These are phyloP conservation scores for Podospora sp. DNA, from an alignment of 495 filamentous ascomycete genomes.

Conservation along the genomic window DNA sequence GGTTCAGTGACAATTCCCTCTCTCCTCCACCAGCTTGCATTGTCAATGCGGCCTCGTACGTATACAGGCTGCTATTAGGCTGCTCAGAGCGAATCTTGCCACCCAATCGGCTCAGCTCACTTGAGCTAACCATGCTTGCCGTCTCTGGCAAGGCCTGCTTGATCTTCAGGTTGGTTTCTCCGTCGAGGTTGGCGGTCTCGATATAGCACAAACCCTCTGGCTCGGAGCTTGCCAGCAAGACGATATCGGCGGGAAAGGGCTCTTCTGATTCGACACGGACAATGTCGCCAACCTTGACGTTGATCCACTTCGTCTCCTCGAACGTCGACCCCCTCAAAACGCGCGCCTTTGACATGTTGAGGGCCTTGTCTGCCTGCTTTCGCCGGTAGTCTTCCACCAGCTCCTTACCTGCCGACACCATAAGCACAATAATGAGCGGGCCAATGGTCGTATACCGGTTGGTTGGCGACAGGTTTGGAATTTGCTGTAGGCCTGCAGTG, in stretches of 20 bases:
- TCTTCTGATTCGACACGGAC: conserved; percentile 94
- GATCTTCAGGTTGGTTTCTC: conserved; percentile 98
- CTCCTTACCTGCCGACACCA: conserved; percentile 95
- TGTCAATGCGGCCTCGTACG: conserved; percentile 95
- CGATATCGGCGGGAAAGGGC: conserved; percentile 93
- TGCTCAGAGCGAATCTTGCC: conserved; percentile 92
- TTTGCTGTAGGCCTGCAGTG: conserved; percentile 92
- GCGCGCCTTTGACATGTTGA: conserved; percentile 86
- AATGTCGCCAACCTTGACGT: conserved; percentile 91
- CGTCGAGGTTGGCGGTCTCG: conserved; percentile 97
- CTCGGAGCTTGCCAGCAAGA: conserved; percentile 90
- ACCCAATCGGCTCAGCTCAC: conserved; percentile 81
- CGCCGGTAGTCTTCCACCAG: conserved; percentile 91
- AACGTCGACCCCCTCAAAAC: conserved; percentile 85
- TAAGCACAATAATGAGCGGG: conserved; percentile 82
- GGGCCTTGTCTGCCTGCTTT: conserved; percentile 78
- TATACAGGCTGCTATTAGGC: conserved; percentile 98
- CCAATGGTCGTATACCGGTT: conserved; percentile 96
- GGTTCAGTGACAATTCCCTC: conserved; percentile 83
- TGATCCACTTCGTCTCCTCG: conserved; percentile 86
- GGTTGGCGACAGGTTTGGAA: conserved; percentile 91
- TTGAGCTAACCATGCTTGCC: conserved; percentile 79
- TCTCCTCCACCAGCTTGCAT: conserved; percentile 93
- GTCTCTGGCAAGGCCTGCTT: conserved; percentile 98
- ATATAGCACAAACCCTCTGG: conserved; percentile 99